Evolutionary conservation across 768 basidiomycete species (phyloP), one percentile per base, ranked within the genome.

Genomic region (Kwoniella dendrophila): DNA sequence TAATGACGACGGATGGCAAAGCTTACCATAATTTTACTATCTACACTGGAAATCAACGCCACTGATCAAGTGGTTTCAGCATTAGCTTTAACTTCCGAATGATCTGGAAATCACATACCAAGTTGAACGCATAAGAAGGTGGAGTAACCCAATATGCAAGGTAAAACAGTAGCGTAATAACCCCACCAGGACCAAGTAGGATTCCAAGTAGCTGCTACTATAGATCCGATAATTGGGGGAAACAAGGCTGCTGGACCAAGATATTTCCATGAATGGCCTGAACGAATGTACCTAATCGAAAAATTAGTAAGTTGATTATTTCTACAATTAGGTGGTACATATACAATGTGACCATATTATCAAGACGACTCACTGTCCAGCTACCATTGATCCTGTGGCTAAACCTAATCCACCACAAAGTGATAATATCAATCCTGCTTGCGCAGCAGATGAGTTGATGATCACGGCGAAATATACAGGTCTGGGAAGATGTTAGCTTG

Each of bases 401-500:
- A 75, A 61, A 4, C 75, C 78, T 12, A 77, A 45, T 14, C 76
- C 75, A 7, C 73, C 70, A 20, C 74, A 71, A 11, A 79, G 18
- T 14, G 67, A 78, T 40, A 70, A 64, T 58, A 76, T 64, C 8
- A 73, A 33, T 2, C 78, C 78, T 2, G 76, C 75, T 24, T 69
- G 60, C 0, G 78, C 75, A 2, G 78, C 72, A 0, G 73, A 70
- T 2, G 76, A 67, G 48, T 74, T 68, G 49, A 79, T 50, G 33
- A 79, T 67, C n/a, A 76, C 74, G 4, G 72, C 62, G 50, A 79
- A 79, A 62, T 74, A 79, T 12, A 75, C 67, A 20, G 78, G 78
- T 27, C 77, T 78, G 36, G 4, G 33, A 5, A 29, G 0, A 27
- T 2, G 48, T 60, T 32, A 66, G 60, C 61, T 36, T 27, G 40